Percentiles rank a stretch among this genome's conserved stretches.
These are phyloP conservation scores for Ophiostoma sp. DNA, from an alignment of 2,329 filamentous ascomycete genomes.

Conservation along the genomic window DNA sequence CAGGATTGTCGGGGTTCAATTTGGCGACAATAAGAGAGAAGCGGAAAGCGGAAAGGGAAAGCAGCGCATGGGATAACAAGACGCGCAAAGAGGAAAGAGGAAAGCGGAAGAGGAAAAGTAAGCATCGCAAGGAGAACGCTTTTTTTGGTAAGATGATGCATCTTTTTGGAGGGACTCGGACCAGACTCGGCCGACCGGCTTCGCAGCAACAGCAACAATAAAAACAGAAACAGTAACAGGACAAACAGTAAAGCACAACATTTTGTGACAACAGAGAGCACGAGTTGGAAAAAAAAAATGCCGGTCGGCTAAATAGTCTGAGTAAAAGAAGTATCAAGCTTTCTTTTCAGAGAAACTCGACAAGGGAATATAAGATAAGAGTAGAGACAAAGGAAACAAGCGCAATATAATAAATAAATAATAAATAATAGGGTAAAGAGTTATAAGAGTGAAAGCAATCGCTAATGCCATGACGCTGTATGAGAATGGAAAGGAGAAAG, in stretches of 20 bases:
- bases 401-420: slow-evolving; percentile 22
- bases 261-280: background rate
- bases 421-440: slow-evolving; percentile 30
- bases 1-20: slow-evolving; percentile 14
- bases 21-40: background rate
- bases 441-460: slow-evolving; percentile 36
- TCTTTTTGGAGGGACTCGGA: slow-evolving; percentile 14
- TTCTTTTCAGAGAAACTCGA: background rate
- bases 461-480: slow-evolving; percentile 46
- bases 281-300: slow-evolving; percentile 9
- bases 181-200: slow-evolving; percentile 10
- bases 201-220: background rate
- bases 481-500: slow-evolving; percentile 29
- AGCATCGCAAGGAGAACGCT: slow-evolving; percentile 11
- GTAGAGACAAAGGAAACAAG: slow-evolving; percentile 10
- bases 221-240: background rate
- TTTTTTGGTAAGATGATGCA: slow-evolving; percentile 15
- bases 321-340: slow-evolving; percentile 10
- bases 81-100: background rate
- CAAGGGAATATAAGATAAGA: slow-evolving; percentile 9
- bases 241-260: background rate
- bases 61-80: slow-evolving; percentile 1
- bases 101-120: background rate
- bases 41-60: background rate
- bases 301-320: slow-evolving; percentile 17